Percentiles rank a stretch among this genome's conserved stretches.
These are phyloP conservation scores for Ustilago trichophora DNA, from an alignment of 1,284 basidiomycete species.

Conservation along the genomic window DNA sequence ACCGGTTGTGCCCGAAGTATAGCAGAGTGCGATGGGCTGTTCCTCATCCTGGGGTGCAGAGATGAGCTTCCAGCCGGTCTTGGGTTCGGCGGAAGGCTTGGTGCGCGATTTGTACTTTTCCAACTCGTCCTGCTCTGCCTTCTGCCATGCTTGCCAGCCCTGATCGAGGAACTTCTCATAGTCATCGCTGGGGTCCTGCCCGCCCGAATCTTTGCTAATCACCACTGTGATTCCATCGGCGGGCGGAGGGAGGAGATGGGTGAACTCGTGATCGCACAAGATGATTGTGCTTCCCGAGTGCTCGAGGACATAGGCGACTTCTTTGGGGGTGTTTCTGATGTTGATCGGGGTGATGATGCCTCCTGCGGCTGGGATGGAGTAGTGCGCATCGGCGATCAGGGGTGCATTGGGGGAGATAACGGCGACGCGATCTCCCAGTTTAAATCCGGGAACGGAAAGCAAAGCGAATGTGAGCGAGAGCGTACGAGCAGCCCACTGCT, in stretches of 20 bases:
- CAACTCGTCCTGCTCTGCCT: slow-evolving; percentile 63
- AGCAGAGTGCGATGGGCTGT: slow-evolving; percentile 76
- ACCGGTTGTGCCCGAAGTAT: slow-evolving; percentile 71
- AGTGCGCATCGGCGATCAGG: slow-evolving; percentile 80
- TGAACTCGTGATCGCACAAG: slow-evolving; percentile 79
- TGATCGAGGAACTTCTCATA: slow-evolving; percentile 79
- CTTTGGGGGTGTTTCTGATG: slow-evolving; percentile 77
- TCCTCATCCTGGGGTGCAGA: slow-evolving; percentile 77
- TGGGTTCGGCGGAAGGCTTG: slow-evolving; percentile 13
- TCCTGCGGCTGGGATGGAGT: slow-evolving; percentile 79
- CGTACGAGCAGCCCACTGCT: slow-evolving; percentile 75
- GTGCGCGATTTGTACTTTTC: slow-evolving; percentile 4
- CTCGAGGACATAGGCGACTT: slow-evolving; percentile 82
- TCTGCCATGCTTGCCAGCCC: slow-evolving; percentile 75
- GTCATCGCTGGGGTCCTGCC: slow-evolving; percentile 72
- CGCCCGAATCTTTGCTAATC: slow-evolving; percentile 78
- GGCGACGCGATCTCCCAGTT: slow-evolving; percentile 57
- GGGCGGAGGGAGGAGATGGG: slow-evolving; percentile 72
- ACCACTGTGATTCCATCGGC: slow-evolving; percentile 74
- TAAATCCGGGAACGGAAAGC: slow-evolving; percentile 23
- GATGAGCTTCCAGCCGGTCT: slow-evolving; percentile 74
- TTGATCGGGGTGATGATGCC: slow-evolving; percentile 81
- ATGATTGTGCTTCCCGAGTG: slow-evolving; percentile 80
- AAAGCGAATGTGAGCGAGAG: slow-evolving; percentile 28
- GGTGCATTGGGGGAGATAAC: slow-evolving; percentile 71